Evolutionary conservation across 192 early-diverging fungal genomes (phyloP).

Genomic region (Chytriomyces hyalinus): DNA sequence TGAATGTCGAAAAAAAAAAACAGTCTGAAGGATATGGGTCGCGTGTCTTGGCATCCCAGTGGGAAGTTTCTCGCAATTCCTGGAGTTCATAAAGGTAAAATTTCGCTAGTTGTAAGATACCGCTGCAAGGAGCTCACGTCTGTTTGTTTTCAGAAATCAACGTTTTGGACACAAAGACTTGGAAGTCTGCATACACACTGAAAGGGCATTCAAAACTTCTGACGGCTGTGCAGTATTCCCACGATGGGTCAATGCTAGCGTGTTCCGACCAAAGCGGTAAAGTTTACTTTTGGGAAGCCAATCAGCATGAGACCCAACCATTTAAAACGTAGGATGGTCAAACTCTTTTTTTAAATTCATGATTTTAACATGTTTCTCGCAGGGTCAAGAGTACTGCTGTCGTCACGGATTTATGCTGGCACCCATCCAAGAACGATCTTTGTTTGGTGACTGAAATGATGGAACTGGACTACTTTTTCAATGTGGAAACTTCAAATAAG

Average conservation of each 20-base stretch:
- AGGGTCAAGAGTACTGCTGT: slow-evolving; percentile 33
- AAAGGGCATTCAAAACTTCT: slow-evolving; percentile 29
- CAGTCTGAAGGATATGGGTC: slow-evolving; percentile 41
- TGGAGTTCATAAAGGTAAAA: slow-evolving; percentile 49
- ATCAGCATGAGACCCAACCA: neutral
- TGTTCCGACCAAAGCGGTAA: slow-evolving; percentile 19
- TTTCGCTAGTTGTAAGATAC: slow-evolving; percentile 32
- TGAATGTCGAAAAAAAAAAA: neutral
- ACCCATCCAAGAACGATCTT: slow-evolving; percentile 68
- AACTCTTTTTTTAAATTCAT: neutral
- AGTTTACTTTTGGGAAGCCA: slow-evolving; percentile 31
- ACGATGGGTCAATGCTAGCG: slow-evolving; percentile 18
- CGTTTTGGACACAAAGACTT: slow-evolving; percentile 39
- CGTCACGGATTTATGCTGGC: slow-evolving; percentile 69
- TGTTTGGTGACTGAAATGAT: slow-evolving; percentile 47
- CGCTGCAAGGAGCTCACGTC: slow-evolving; percentile 11
- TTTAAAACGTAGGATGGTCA: slow-evolving; percentile 23
- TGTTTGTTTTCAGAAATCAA: slow-evolving; percentile 14
- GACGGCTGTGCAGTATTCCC: slow-evolving; percentile 28
- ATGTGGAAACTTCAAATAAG: slow-evolving; percentile 33
- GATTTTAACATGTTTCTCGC: neutral
- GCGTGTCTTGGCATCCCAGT: slow-evolving; percentile 66
- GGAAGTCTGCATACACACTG: slow-evolving; percentile 34
- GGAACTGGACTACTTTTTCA: slow-evolving; percentile 64
- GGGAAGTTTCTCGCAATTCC: slow-evolving; percentile 67